These are phyloP conservation scores for Auriculariales sp. DNA, from an alignment of 768 basidiomycete species.

Conservation along the genomic window DNA sequence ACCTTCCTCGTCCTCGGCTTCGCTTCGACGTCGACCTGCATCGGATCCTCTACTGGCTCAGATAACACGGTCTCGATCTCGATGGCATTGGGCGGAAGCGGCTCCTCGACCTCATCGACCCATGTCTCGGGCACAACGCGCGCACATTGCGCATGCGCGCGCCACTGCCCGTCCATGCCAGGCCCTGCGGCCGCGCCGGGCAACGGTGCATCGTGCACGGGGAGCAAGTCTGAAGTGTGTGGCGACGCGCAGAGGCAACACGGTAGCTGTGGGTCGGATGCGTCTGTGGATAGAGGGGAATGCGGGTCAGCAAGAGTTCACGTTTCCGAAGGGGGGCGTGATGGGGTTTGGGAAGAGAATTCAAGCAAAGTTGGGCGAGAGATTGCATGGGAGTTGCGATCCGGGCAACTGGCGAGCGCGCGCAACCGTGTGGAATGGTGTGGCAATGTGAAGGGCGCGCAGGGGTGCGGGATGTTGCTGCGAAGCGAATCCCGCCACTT, in stretches of 20 bases:
- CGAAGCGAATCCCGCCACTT: too few species aligned
- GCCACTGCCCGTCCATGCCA: conserved; percentile 41
- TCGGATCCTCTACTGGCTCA: too few species aligned
- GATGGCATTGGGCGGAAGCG: conserved; percentile 18
- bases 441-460: too few species aligned
- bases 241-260: conserved; percentile 56
- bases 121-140: conserved; percentile 81
- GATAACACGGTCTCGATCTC: too few species aligned
- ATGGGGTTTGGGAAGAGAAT: too few species aligned
- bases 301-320: too few species aligned
- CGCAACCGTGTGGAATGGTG: too few species aligned
- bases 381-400: too few species aligned
- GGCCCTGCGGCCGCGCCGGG: conserved; percentile 20
- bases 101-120: conserved; percentile 54
- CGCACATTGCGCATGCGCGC: conserved; percentile 72
- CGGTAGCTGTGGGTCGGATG: conserved; percentile 36
- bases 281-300: conserved; percentile 33
- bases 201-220: conserved; percentile 52
- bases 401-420: too few species aligned
- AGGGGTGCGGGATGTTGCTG: too few species aligned
- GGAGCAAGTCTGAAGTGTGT: conserved; percentile 38
- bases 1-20: conserved; percentile 18
- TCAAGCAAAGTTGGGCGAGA: too few species aligned
- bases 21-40: conserved; percentile 8
- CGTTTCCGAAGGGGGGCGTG: too few species aligned